Percentiles rank a stretch among this genome's conserved stretches.
Evolutionary conservation across 1,284 basidiomycete species (phyloP).

Genomic region (Irpex sp.): DNA sequence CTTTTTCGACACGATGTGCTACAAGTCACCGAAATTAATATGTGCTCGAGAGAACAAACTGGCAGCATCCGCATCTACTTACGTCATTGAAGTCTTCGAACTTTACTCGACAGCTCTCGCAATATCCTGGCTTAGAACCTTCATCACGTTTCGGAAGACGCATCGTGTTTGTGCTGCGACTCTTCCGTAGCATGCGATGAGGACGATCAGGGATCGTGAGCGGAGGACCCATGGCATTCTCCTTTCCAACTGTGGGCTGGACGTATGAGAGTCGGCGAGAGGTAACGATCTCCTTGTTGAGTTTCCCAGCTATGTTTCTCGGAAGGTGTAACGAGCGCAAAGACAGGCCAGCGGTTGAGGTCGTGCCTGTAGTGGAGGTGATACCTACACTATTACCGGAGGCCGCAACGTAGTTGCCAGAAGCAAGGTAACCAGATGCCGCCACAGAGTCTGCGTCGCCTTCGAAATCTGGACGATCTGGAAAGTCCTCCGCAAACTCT

Average conservation of each 20-base stretch:
- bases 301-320: conserved; percentile 45
- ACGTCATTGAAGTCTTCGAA: conserved; percentile 88
- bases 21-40: conserved; percentile 1
- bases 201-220: conserved; percentile 46
- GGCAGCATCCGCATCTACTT: conserved; percentile 23
- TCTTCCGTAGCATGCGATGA: conserved; percentile 55
- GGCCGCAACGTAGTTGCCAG: conserved; percentile 73
- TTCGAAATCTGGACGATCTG: conserved; percentile 39
- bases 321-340: conserved; percentile 44
- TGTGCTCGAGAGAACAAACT: neutral
- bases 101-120: conserved; percentile 91
- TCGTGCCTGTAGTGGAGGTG: conserved; percentile 84
- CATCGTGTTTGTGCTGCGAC: conserved; percentile 73
- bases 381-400: conserved; percentile 94
- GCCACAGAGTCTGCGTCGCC: conserved; percentile 51
- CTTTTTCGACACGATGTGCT: conserved; percentile 77
- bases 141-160: conserved; percentile 74
- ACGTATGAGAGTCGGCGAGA: conserved; percentile 44
- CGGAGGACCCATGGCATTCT: conserved; percentile 61
- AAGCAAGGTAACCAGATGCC: conserved; percentile 65
- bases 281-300: conserved; percentile 61
- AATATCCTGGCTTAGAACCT: conserved; percentile 92
- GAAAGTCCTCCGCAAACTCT: conserved; percentile 27
- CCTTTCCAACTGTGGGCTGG: conserved; percentile 26
- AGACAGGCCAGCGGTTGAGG: conserved; percentile 62